These are phyloP conservation scores for Plasmodium cynomolgi DNA, from an alignment of 169 alveolate species.

Conservation along the genomic window DNA sequence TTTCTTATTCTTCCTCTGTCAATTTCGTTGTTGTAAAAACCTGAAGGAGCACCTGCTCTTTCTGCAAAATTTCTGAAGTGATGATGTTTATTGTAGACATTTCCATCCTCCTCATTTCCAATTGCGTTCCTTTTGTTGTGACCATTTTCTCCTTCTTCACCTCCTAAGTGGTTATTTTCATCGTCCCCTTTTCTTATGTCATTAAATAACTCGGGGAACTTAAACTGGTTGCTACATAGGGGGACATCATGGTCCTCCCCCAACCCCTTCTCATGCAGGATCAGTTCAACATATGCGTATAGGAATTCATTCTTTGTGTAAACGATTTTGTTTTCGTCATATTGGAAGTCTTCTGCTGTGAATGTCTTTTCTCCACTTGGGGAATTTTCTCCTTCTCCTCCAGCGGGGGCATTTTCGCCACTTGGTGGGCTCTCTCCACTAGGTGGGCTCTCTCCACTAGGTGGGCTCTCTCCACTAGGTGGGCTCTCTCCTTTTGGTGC, in stretches of 20 bases:
- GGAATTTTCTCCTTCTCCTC: not conserved
- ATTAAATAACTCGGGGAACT: not conserved
- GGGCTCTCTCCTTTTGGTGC: not conserved
- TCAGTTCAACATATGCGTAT: slow-evolving; percentile 38
- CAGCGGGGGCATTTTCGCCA: too few relatives aligned
- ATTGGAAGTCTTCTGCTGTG: not conserved
- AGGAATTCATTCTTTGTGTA: slow-evolving; percentile 52
- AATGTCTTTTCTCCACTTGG: not conserved
- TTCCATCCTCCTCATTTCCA: not conserved
- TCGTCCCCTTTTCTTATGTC: not conserved
- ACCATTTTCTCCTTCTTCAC: not conserved
- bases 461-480: not conserved
- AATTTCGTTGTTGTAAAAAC: not conserved
- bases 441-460: not conserved
- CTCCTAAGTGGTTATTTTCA: not conserved
- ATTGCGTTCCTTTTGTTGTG: not conserved
- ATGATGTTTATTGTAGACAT: not conserved
- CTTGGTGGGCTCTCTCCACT: not conserved
- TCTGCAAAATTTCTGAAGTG: not conserved
- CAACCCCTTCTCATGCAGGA: slow-evolving; percentile 5
- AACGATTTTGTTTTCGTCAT: slow-evolving; percentile 2
- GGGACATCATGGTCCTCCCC: slow-evolving; percentile 44
- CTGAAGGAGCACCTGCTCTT: not conserved
- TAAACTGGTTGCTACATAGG: slow-evolving; percentile 27
- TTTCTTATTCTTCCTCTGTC: slow-evolving; percentile 10